Conservation (phyloP, 495 filamentous ascomycete species). For the Xylaria scruposa region DNA sequence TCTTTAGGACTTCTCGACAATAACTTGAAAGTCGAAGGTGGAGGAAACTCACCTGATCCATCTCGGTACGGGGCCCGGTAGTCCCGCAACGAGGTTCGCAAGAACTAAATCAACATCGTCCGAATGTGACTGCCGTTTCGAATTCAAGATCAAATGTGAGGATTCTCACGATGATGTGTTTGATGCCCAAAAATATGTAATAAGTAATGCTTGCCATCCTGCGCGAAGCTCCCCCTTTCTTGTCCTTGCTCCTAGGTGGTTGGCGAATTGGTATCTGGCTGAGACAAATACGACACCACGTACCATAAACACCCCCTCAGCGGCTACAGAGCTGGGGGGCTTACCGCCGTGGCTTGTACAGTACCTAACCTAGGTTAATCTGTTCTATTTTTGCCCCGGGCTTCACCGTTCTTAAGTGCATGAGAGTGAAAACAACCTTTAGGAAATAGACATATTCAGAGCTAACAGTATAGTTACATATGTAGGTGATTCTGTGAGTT, state of each 20-base stretch:
- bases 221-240: too few relatives aligned
- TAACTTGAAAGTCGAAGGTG: constrained; percentile 3
- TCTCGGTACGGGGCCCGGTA: neutral
- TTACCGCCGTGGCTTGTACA: constrained; percentile 10
- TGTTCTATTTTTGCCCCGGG: constrained; percentile 9
- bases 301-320: neutral
- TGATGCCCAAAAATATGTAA: constrained; percentile 12
- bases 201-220: constrained; percentile 3
- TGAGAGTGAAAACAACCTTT: constrained; percentile 8
- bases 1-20: neutral
- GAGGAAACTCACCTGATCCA: constrained; percentile 17
- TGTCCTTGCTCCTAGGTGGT: too few relatives aligned
- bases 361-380: constrained; percentile 2
- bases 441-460: neutral
- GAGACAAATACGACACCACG: neutral
- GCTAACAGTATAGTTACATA: neutral
- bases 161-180: constrained; percentile 7
- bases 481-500: constrained; percentile 5
- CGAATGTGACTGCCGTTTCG: constrained; percentile 6
- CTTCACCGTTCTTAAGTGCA: constrained; percentile 6
- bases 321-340: neutral
- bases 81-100: constrained; percentile 15
- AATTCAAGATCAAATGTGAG: constrained; percentile 3
- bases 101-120: constrained; percentile 15
- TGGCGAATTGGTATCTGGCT: too few relatives aligned